Evolutionary conservation across 345 rosid genomes (phyloP).

Genomic region (Eutrema heterophyllum): DNA sequence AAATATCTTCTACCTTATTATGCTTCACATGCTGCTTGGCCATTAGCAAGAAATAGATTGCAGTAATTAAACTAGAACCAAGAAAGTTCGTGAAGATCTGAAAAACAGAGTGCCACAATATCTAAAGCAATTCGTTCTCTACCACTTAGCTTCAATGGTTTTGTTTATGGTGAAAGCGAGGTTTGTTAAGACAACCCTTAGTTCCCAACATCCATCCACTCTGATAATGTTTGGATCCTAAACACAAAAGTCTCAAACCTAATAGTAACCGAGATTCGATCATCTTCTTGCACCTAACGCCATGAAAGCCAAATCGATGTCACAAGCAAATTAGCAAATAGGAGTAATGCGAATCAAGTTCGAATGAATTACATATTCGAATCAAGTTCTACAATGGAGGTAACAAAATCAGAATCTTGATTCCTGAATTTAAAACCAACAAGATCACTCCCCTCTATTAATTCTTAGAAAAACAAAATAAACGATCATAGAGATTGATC

Average conservation of each 20-base stretch:
- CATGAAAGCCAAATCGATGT: background rate
- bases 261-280: background rate
- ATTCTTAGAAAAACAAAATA: background rate
- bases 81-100: background rate
- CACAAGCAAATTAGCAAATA: background rate
- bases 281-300: background rate
- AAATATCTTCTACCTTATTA: background rate
- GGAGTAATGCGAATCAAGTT: background rate
- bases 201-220: background rate
- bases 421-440: background rate
- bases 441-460: background rate
- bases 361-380: background rate
- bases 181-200: background rate
- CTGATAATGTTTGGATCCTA: background rate
- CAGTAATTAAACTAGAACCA: no score
- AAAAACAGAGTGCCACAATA: background rate
- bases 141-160: background rate
- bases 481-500: background rate
- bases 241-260: background rate
- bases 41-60: background rate
- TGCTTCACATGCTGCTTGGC: background rate
- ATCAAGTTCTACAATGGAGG: background rate
- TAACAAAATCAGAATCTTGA: background rate
- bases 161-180: background rate
- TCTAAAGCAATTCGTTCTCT: background rate